Percentiles rank a stretch among this genome's conserved stretches.
phyloP scores from a whole-genome alignment of 257 asterid genomes.

The Przewalskia tangutica region DNA sequence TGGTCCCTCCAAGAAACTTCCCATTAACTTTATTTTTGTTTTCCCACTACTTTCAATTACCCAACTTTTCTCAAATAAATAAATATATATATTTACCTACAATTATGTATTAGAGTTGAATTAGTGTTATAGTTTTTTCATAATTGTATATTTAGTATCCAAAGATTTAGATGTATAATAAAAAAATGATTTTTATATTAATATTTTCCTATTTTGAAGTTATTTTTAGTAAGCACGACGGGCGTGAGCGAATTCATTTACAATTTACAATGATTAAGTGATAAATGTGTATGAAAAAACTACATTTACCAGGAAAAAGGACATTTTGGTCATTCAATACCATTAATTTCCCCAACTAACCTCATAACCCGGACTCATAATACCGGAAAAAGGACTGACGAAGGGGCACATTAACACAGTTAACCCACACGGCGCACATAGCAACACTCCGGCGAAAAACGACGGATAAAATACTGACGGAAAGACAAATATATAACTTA shows the following conservation, averaged over 20 bases:
- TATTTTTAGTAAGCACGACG: too few relatives aligned
- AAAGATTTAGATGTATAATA: too few relatives aligned
- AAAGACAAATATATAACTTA: conserved; percentile 10
- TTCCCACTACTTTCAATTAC: neutral
- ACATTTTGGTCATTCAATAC: conserved; percentile 13
- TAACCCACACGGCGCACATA: neutral
- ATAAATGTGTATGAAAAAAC: too few relatives aligned
- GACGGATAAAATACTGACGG: neutral
- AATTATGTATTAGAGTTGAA: too few relatives aligned
- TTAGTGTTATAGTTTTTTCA: too few relatives aligned
- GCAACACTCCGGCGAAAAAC: neutral
- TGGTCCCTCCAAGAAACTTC: conserved; percentile 32
- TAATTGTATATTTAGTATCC: too few relatives aligned
- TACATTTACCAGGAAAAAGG: neutral
- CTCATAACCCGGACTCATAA: neutral
- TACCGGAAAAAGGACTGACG: neutral
- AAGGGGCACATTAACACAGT: conserved; percentile 1
- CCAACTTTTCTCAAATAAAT: neutral
- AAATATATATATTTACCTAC: neutral
- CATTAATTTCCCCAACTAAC: neutral
- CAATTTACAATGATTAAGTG: neutral
- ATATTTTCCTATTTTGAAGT: too few relatives aligned
- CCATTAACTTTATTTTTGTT: neutral
- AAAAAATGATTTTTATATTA: too few relatives aligned
- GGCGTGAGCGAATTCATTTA: too few relatives aligned